Evolutionary conservation across 2,329 filamentous ascomycete species (phyloP).

Genomic region (Aspergillus ochraceoroseus): DNA sequence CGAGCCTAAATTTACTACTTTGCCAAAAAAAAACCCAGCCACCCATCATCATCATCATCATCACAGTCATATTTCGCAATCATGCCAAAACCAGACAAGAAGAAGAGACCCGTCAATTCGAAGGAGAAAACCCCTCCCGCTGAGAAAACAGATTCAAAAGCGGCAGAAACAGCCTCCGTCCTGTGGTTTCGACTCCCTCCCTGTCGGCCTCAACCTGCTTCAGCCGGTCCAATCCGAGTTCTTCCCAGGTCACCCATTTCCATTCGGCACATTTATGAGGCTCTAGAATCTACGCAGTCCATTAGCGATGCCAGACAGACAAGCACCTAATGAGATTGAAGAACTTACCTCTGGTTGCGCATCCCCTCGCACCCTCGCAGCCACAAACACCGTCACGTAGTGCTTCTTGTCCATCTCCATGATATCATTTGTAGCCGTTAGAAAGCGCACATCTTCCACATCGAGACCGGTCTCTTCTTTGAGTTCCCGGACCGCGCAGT

Average conservation of each 20-base stretch:
- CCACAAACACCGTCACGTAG: constrained; percentile 69
- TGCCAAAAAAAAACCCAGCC: too few relatives aligned
- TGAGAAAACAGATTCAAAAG: constrained; percentile 16
- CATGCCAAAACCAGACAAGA: too few relatives aligned
- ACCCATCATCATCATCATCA: too few relatives aligned
- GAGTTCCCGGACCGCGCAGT: constrained; percentile 62
- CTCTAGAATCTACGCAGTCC: constrained; percentile 32
- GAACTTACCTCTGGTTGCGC: constrained; percentile 52
- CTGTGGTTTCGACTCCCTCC: background rate
- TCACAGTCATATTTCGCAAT: too few relatives aligned
- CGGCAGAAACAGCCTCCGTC: constrained; percentile 15
- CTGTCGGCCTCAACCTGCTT: constrained; percentile 8
- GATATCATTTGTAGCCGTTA: constrained; percentile 63
- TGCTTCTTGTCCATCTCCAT: constrained; percentile 60
- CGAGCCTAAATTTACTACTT: too few relatives aligned
- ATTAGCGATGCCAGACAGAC: background rate
- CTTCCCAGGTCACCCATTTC: constrained; percentile 51
- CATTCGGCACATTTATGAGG: constrained; percentile 54
- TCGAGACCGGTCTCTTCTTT: constrained; percentile 65
- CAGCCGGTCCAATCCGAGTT: constrained; percentile 28
- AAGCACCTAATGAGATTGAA: background rate
- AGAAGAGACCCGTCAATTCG: background rate
- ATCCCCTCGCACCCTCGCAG: constrained; percentile 44
- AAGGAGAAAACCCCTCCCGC: constrained; percentile 8
- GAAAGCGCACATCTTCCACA: constrained; percentile 50